Conservation (phyloP, 164 flowering plant species). For the Warburgia ugandensis region DNA sequence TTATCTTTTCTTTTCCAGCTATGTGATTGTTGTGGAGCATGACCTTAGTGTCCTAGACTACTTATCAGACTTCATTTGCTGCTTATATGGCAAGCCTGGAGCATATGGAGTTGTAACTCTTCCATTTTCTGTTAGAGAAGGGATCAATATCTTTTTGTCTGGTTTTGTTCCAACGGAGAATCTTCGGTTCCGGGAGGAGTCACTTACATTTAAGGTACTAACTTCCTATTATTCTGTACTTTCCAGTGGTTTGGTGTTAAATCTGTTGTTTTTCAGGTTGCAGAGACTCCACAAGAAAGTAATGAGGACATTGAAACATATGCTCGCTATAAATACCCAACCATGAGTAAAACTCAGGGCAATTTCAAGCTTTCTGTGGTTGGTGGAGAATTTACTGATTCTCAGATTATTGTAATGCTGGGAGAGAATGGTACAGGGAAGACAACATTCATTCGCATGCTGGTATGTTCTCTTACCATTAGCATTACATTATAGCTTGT, state of each 20-base stretch:
- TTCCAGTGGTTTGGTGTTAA: too few species aligned
- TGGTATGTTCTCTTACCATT: slow-evolving; percentile 40
- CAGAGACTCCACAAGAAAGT: slow-evolving; percentile 94
- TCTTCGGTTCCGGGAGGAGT: slow-evolving; percentile 87
- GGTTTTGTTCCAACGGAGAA: slow-evolving; percentile 99
- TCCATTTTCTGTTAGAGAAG: slow-evolving; percentile 98
- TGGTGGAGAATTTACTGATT: slow-evolving; percentile 98
- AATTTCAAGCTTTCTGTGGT: slow-evolving; percentile 67
- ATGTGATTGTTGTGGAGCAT: slow-evolving; percentile 98
- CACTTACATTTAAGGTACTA: slow-evolving; percentile 87
- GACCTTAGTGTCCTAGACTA: slow-evolving; percentile 98
- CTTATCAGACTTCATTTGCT: slow-evolving; percentile 96
- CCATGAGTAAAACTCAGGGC: slow-evolving; percentile 89
- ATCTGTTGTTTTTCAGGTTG: slow-evolving; percentile 48
- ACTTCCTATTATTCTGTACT: background rate
- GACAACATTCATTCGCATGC: slow-evolving; percentile 97
- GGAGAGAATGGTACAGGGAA: slow-evolving; percentile 99
- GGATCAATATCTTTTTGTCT: slow-evolving; percentile 90
- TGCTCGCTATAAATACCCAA: slow-evolving; percentile 89
- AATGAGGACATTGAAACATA: slow-evolving; percentile 89
- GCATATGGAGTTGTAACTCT: slow-evolving; percentile 98
- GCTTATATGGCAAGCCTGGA: slow-evolving; percentile 96
- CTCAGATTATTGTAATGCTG: slow-evolving; percentile 95
- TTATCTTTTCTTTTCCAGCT: slow-evolving; percentile 42
- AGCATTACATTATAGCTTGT: background rate